These are phyloP conservation scores for Heliamphora exappendiculata DNA, from an alignment of 148 eudicot species.

Conservation along the genomic window DNA sequence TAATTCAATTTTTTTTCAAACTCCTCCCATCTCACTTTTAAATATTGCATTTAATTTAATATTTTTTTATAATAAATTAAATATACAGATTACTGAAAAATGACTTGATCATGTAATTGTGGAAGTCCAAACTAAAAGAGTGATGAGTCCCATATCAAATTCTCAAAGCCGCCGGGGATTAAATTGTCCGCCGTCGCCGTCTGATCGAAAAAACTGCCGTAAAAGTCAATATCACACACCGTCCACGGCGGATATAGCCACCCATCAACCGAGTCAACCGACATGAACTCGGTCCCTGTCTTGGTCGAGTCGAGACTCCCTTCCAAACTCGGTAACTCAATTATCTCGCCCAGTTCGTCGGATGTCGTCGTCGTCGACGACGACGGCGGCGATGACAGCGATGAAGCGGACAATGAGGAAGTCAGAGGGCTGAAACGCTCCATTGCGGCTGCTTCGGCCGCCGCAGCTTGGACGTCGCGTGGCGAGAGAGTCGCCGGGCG, in stretches of 20 bases:
- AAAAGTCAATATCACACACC: constrained; percentile 26
- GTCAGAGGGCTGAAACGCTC: not conserved
- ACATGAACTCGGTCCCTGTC: constrained; percentile 19
- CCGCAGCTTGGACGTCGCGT: constrained; percentile 33
- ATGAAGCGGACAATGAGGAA: not conserved
- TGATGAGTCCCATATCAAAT: not conserved
- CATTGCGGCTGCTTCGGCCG: constrained; percentile 39
- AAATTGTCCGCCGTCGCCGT: constrained; percentile 3
- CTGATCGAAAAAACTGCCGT: constrained; percentile 21
- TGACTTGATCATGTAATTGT: no score
- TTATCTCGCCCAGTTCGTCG: constrained; percentile 37
- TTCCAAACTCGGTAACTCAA: constrained; percentile 46
- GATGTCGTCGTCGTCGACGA: not conserved
- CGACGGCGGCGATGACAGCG: not conserved
- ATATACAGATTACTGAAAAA: no score
- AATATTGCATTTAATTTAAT: no score
- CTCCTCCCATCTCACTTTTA: no score
- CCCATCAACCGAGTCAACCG: constrained; percentile 40
- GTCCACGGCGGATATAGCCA: constrained; percentile 21
- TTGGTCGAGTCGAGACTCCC: constrained; percentile 28
- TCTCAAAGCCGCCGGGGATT: constrained; percentile 10
- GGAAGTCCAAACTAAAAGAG: no score
- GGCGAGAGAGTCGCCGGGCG: constrained; percentile 31
- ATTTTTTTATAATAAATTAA: no score
- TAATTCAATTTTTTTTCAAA: no score